A percentile compares a stretch with the other conserved stretches of the same genome.
Conservation (phyloP, 441 rosid genomes). For the Populus hybrid region DNA sequence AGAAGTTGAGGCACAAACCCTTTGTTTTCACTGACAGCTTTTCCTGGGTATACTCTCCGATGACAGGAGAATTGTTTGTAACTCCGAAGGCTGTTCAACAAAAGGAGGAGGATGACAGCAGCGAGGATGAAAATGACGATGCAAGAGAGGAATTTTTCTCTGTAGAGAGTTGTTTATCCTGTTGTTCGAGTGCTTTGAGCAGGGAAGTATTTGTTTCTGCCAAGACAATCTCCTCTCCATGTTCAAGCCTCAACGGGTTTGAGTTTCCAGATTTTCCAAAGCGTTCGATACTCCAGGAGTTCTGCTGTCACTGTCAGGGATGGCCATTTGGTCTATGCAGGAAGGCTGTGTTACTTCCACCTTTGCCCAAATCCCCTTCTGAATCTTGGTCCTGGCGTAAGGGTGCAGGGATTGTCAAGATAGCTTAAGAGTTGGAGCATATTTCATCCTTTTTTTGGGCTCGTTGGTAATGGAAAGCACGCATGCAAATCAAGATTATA, state of each 20-base stretch:
- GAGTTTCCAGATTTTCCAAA: conserved; percentile 36
- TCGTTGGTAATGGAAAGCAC: conserved; percentile 14
- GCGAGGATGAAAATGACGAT: conserved; percentile 2
- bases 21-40: conserved; percentile 39
- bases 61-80: conserved; percentile 28
- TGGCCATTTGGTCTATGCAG: conserved; percentile 91
- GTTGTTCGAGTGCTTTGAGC: conserved; percentile 52
- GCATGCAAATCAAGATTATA: not conserved
- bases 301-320: conserved; percentile 77
- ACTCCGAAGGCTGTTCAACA: conserved; percentile 22
- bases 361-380: conserved; percentile 83
- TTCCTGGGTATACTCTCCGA: conserved; percentile 48
- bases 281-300: conserved; percentile 54
- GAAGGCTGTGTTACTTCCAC: conserved; percentile 72
- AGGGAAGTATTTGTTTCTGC: conserved; percentile 55
- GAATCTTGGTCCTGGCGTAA: conserved; percentile 92
- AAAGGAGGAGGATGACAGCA: conserved; percentile 10
- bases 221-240: conserved; percentile 50
- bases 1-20: conserved; percentile 56
- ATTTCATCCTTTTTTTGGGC: not conserved
- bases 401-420: conserved; percentile 34
- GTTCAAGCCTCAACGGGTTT: conserved; percentile 51
- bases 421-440: conserved; percentile 25
- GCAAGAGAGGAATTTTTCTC: conserved; percentile 56
- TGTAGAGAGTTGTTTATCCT: conserved; percentile 63